Percentiles rank a stretch among this genome's conserved stretches.
Conservation (phyloP, 1,139 yeast species). For the Kurtzmaniella quercitrusa region DNA sequence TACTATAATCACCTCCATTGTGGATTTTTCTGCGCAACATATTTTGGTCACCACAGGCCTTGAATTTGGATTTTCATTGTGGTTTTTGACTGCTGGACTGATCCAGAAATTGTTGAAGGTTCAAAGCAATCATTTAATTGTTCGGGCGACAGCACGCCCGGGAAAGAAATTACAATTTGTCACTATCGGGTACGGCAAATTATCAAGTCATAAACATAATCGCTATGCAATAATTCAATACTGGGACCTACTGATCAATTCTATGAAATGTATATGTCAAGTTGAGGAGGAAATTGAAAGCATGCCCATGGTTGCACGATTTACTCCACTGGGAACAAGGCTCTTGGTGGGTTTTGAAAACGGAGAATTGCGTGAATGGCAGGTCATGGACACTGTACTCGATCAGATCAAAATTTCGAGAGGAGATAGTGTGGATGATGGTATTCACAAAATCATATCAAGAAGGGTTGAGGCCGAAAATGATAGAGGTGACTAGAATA, state of each 20-base stretch:
- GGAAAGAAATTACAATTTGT: conserved; percentile 41
- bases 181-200: conserved; percentile 35
- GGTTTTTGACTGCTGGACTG: conserved; percentile 17
- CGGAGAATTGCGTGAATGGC: conserved; percentile 21
- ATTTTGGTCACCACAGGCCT: conserved; percentile 28
- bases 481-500: not conserved
- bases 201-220: conserved; percentile 5
- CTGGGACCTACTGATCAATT: conserved; percentile 47
- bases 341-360: conserved; percentile 24
- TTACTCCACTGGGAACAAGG: conserved; percentile 19
- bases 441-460: not conserved
- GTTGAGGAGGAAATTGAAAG: not conserved
- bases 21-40: conserved; percentile 12
- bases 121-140: conserved; percentile 4
- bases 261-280: conserved; percentile 23
- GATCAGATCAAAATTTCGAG: conserved; percentile 8
- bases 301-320: conserved; percentile 17
- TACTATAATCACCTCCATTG: conserved; percentile 18
- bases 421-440: conserved; percentile 4
- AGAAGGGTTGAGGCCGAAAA: not conserved
- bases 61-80: conserved; percentile 40
- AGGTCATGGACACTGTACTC: conserved; percentile 16
- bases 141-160: conserved; percentile 20
- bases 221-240: conserved; percentile 38
- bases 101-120: not conserved